A percentile compares a stretch with the other conserved stretches of the same genome.
Conservation (phyloP, 805 yeast species). For the Kodamaea kakaduensis region DNA sequence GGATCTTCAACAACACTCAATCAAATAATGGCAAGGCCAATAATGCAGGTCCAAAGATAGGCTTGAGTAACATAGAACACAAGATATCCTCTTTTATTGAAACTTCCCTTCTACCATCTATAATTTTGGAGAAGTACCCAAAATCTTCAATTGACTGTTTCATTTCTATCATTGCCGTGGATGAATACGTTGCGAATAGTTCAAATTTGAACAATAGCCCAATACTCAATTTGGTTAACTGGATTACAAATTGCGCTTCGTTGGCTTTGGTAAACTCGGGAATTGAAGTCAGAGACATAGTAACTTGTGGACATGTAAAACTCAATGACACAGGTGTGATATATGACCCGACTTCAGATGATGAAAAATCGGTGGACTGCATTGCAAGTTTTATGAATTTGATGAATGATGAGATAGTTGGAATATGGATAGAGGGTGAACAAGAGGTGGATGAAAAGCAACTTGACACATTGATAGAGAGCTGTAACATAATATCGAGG, state of each 20-base stretch:
- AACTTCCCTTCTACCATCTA: slow-evolving; percentile 48
- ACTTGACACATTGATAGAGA: slow-evolving; percentile 31
- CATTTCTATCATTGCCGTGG: slow-evolving; percentile 58
- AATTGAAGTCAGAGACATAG: slow-evolving; percentile 73
- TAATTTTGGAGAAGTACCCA: slow-evolving; percentile 72
- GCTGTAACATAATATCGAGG: slow-evolving; percentile 42
- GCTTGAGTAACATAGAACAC: slow-evolving; percentile 40
- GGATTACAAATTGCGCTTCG: slow-evolving; percentile 60
- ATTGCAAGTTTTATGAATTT: slow-evolving; percentile 52
- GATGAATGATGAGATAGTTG: slow-evolving; percentile 54
- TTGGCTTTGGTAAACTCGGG: slow-evolving; percentile 83
- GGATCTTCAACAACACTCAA: slow-evolving; percentile 22
- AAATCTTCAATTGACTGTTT: slow-evolving; percentile 83
- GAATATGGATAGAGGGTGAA: slow-evolving; percentile 48
- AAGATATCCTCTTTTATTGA: slow-evolving; percentile 50
- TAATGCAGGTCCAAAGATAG: slow-evolving; percentile 21
- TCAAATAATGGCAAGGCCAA: slow-evolving; percentile 9
- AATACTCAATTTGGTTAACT: slow-evolving; percentile 40
- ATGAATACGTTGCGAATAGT: slow-evolving; percentile 12
- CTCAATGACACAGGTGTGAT: slow-evolving; percentile 13
- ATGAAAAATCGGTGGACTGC: slow-evolving; percentile 25
- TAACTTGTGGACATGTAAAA: slow-evolving; percentile 56
- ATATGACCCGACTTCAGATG: slow-evolving; percentile 13
- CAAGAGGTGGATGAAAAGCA: slow-evolving; percentile 20
- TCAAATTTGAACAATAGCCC: slow-evolving; percentile 19